Base-by-base conservation (phyloP, 805 yeast species). In the Komagataella pastoris region DNA sequence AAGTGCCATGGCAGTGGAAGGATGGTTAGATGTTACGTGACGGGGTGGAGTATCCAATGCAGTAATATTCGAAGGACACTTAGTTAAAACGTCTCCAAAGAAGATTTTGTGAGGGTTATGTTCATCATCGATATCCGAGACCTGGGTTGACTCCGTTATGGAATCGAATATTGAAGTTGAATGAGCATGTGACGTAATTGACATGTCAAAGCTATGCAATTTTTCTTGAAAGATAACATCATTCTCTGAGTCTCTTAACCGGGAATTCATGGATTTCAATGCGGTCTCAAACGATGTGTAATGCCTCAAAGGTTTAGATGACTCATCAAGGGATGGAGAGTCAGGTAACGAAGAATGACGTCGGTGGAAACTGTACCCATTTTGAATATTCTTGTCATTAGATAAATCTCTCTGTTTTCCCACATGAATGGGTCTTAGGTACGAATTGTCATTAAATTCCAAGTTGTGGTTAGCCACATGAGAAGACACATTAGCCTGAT, bases 271-370 rank as follows among this genome's bases (percentile, higher is more conserved):
- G 21, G 24, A 21, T 12, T 50, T 47, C 47, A 65, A 54, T 5
- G 63, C 68, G 1, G 65, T 61, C 47, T 65, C 68, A 52, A 59
- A 57, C 1, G 69, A 65, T 10, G 56, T 59, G 53, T 62, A 63
- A 52, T 65, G 69, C 49, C 66, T 53, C n/a, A 66, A 53, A 40
- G 55, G 59, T 44, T 50, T 49, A 8, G 23, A 10, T 19, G 40
- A 19, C 44, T n/a, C 44, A 14, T 47, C 49, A 7, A 47, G 18
- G 3, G 36, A 17, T 2, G 51, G 48, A n/a, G 51, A 44, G n/a
- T 44, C 48, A n/a, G 51, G 51, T 43, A 49, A 14, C 5, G 51
- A 49, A 23, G 19, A 21, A 19, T 45, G 23, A 10, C 51, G 21
- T 18, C 7, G n/a, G 21, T 49, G 51, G 46, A 10, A n/a, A 30